Base-by-base conservation (phyloP, 1,284 basidiomycete genomes). In the Pholiota adiposa region DNA sequence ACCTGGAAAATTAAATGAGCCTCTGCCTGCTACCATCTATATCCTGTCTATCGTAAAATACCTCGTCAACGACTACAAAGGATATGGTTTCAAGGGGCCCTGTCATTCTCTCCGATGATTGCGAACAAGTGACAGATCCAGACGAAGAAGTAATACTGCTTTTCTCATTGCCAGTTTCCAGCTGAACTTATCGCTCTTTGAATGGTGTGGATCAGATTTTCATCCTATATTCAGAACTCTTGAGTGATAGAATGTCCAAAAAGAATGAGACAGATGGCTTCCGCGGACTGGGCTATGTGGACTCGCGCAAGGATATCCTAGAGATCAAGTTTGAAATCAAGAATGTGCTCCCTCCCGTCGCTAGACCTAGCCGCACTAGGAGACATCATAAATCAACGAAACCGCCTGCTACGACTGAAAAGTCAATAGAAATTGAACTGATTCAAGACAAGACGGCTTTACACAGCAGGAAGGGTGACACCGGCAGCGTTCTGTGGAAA, bases 401-500 rank as follows among this genome's bases (percentile, higher is more conserved):
- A 64, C 53, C 21, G 6, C 25, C 40, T n/a, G n/a, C n/a, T 19
- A 48, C 66, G 25, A 41, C 63, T 44, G 68, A 77, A 53, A 78
- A 71, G 58, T 74, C 69, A 12, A 61, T 89, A 16, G 82, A 86
- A 53, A 78, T 93, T 6, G 78, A 83, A 49, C 75, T 96, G 5
- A 74, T 79, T 6, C 94, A 96, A 71, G 92, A 96, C 69, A 87
- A 88, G 58, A 90, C 88, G 1, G 86, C 89, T 6, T 72, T 96
- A 60, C 82, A 88, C 29, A 86, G 81, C 51, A 83, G 92, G 21
- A 88, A 86, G 60, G 94, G 94, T 0, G 94, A 96, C 69, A 96
- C 94, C 0, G 93, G 94, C 0, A 94, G 93, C 67, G 91, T 96
- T 1, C 74, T 96, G 4, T 96, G 94, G 94, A 83, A 85, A 72